These are phyloP conservation scores for Afroboletus lepidellus DNA, from an alignment of 1,284 basidiomycete genomes.

Conservation along the genomic window DNA sequence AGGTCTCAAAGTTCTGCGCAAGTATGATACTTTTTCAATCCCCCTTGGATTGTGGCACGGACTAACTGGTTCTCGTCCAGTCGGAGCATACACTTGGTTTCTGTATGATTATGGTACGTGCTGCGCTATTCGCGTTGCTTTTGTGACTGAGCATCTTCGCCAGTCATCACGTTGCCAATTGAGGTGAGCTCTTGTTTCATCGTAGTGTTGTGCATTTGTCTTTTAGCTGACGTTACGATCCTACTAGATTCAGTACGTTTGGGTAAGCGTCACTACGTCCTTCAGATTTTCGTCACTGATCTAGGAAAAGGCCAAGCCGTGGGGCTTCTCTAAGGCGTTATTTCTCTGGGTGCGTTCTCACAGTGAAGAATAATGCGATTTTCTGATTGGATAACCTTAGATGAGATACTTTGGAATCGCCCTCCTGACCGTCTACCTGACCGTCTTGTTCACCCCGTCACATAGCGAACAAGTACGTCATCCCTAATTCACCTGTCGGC, in stretches of 20 bases:
- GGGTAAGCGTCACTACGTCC: background rate
- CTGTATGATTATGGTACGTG: slow-evolving; percentile 3
- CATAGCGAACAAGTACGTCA: slow-evolving; percentile 1
- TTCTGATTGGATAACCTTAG: background rate
- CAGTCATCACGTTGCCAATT: background rate
- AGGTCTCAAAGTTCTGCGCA: slow-evolving; percentile 1
- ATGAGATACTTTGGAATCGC: slow-evolving; percentile 3
- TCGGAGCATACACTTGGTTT: slow-evolving; percentile 2
- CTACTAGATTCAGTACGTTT: slow-evolving; percentile 1
- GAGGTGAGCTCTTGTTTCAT: background rate
- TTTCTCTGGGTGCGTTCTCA: background rate
- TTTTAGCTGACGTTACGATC: background rate
- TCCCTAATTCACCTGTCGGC: background rate
- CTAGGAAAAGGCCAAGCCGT: background rate
- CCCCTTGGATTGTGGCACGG: background rate
- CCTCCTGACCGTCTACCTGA: slow-evolving; percentile 4
- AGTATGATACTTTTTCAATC: background rate
- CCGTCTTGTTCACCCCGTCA: background rate
- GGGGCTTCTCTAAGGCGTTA: slow-evolving; percentile 1
- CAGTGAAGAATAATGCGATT: background rate
- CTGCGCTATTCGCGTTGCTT: background rate
- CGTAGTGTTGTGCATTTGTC: background rate
- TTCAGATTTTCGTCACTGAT: background rate
- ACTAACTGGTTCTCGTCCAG: background rate
- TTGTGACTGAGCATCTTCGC: too few species aligned